Evolutionary conservation across 148 eudicot species (phyloP).

Genomic region (Fagopyrum esculentum): DNA sequence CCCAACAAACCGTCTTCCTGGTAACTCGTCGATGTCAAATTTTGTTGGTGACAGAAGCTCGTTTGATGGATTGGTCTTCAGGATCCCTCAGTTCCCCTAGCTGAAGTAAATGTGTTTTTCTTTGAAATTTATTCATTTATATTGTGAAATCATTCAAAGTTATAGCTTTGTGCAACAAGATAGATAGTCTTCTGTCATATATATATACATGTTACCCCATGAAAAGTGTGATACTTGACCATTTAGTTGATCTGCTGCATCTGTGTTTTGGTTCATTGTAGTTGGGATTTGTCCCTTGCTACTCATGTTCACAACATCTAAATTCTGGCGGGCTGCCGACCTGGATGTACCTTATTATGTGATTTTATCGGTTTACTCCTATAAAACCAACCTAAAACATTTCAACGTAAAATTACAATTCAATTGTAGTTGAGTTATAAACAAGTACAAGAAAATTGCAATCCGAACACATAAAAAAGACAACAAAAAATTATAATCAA

Average conservation of each 20-base stretch:
- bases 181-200: background rate
- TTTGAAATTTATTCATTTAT: conserved; percentile 8
- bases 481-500: too few species aligned
- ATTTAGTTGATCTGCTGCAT: background rate
- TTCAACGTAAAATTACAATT: too few species aligned
- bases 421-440: too few species aligned
- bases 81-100: background rate
- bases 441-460: too few species aligned
- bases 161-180: conserved; percentile 2
- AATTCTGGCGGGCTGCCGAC: too few species aligned
- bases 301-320: background rate
- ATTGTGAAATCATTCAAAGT: conserved; percentile 5
- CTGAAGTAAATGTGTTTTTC: background rate
- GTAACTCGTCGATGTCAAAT: background rate
- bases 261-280: too few species aligned
- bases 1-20: background rate
- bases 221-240: background rate
- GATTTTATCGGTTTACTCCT: too few species aligned
- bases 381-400: too few species aligned
- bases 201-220: background rate
- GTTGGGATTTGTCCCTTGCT: background rate
- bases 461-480: too few species aligned
- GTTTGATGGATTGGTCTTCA: background rate
- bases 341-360: too few species aligned
- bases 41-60: background rate